phyloP scores from a whole-genome alignment of 2,329 filamentous ascomycete genomes.

The Curvularia sp. region DNA sequence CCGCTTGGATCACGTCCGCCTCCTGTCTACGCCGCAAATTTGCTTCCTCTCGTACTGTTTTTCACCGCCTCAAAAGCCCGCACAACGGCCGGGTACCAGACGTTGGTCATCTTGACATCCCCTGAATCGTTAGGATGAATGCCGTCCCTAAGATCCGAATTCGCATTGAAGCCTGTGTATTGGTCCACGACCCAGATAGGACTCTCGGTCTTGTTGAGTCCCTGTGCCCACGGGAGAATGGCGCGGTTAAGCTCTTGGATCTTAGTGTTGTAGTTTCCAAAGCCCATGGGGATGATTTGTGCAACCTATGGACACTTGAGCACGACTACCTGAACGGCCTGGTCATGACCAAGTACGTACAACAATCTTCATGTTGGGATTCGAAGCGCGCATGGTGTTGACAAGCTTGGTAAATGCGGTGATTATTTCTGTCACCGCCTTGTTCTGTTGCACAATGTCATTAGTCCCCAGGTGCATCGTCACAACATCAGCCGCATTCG shows the following conservation, averaged over 20 bases:
- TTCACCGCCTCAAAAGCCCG: constrained; percentile 33
- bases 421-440: constrained; percentile 49
- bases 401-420: constrained; percentile 51
- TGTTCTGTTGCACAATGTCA: constrained; percentile 51
- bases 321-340: not conserved
- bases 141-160: constrained; percentile 48
- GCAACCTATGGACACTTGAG: constrained; percentile 43
- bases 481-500: constrained; percentile 55
- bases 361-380: constrained; percentile 54
- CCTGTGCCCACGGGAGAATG: constrained; percentile 50
- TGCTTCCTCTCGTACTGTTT: constrained; percentile 21
- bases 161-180: constrained; percentile 49
- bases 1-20: not conserved
- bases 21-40: constrained; percentile 1
- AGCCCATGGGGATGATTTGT: constrained; percentile 50
- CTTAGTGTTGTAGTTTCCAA: constrained; percentile 46
- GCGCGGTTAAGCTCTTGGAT: constrained; percentile 51
- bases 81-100: constrained; percentile 42
- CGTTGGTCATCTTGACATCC: constrained; percentile 52
- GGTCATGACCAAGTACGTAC: constrained; percentile 35
- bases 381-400: constrained; percentile 48
- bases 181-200: constrained; percentile 55
- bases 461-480: constrained; percentile 58
- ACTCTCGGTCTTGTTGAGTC: constrained; percentile 49
- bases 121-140: constrained; percentile 53